A percentile compares a stretch with the other conserved stretches of the same genome.
Evolutionary conservation across 1,139 yeast species (phyloP).

Genomic region (Candida tropicalis): DNA sequence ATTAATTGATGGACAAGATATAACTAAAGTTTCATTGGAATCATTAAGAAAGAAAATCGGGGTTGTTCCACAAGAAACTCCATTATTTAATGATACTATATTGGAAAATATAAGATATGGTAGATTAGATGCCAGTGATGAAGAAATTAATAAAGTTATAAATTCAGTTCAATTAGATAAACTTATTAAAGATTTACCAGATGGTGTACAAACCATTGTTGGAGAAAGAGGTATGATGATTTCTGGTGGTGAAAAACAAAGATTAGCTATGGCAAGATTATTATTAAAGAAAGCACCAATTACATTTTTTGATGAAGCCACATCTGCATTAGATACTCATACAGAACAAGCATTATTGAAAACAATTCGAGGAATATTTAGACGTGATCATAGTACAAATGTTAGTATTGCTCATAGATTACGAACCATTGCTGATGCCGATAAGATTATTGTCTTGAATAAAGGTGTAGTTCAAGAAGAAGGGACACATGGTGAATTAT

Average conservation of each 20-base stretch:
- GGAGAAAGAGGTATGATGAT: constrained; percentile 99
- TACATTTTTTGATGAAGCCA: constrained; percentile 95
- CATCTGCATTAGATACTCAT: constrained; percentile 94
- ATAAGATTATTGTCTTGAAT: constrained; percentile 84
- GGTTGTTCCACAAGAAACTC: constrained; percentile 98
- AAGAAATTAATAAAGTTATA: constrained; percentile 68
- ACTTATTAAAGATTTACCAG: constrained; percentile 73
- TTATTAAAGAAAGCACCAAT: constrained; percentile 83
- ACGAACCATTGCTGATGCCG: constrained; percentile 92
- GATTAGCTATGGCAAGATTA: constrained; percentile 90
- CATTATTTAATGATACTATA: constrained; percentile 89
- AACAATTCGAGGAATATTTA: constrained; percentile 68
- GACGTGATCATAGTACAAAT: constrained; percentile 64
- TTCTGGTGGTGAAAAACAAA: constrained; percentile 97
- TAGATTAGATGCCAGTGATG: constrained; percentile 69
- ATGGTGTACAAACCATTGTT: constrained; percentile 84
- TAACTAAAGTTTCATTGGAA: constrained; percentile 72
- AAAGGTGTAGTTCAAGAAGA: constrained; percentile 83
- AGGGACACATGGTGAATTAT: constrained; percentile 72
- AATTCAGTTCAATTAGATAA: constrained; percentile 67
- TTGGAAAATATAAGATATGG: constrained; percentile 90
- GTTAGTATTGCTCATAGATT: constrained; percentile 92
- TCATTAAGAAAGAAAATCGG: constrained; percentile 77
- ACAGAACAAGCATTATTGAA: constrained; percentile 84
- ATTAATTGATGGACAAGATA: constrained; percentile 87